phyloP scores from a whole-genome alignment of 1,284 basidiomycete species.

The Cystobasidiaceae sp. region DNA sequence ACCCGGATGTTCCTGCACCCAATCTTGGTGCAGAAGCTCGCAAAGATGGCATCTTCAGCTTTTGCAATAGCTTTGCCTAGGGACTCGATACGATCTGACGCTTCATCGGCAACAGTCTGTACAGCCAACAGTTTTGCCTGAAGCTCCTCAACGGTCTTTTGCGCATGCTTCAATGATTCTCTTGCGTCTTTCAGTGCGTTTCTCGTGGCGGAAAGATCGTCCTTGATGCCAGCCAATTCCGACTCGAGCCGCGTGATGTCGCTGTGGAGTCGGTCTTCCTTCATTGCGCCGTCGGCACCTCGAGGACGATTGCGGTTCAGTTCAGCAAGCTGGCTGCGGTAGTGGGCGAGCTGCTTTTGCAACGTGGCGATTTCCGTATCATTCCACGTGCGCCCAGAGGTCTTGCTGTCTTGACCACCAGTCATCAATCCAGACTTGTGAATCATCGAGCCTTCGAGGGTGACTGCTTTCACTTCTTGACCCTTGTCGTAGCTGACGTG shows the following conservation, averaged over 20 bases:
- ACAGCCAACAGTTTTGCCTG: constrained; percentile 58
- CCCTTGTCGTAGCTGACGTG: constrained; percentile 88
- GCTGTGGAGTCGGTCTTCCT: constrained; percentile 70
- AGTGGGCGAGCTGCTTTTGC: constrained; percentile 25
- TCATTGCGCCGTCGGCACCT: constrained; percentile 52
- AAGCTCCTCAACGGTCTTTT: constrained; percentile 56
- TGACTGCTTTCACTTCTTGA: constrained; percentile 96
- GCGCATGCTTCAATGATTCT: constrained; percentile 71
- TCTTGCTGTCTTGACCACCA: constrained; percentile 74
- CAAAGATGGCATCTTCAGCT: constrained; percentile 78
- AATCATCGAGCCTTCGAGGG: constrained; percentile 92
- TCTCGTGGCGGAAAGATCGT: constrained; percentile 68
- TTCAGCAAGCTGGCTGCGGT: constrained; percentile 17
- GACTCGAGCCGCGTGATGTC: constrained; percentile 76
- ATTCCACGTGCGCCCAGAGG: constrained; percentile 75
- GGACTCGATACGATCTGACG: constrained; percentile 57
- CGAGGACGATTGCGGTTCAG: constrained; percentile 68
- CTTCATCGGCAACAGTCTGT: constrained; percentile 52
- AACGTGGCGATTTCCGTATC: constrained; percentile 66
- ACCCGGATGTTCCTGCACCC: constrained; percentile 80
- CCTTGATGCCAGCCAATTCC: constrained; percentile 63
- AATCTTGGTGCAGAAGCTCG: constrained; percentile 72
- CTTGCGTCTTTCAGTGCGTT: constrained; percentile 64
- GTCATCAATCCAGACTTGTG: constrained; percentile 97
- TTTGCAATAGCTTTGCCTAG: constrained; percentile 61